phyloP scores from a whole-genome alignment of 257 asterid genomes.

The Solanum medicagineum region DNA sequence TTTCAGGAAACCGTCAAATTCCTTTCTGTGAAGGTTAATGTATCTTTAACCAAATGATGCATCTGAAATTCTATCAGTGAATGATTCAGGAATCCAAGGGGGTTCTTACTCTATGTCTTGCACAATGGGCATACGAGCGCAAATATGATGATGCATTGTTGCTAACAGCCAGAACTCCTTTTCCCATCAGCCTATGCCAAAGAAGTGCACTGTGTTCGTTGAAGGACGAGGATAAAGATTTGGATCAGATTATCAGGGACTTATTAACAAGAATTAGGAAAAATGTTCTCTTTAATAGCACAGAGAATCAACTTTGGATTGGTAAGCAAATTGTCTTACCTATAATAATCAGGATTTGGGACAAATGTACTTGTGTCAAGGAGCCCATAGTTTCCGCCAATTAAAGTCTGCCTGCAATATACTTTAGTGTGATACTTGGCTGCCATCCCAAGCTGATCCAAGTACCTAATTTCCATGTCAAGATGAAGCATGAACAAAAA shows the following conservation, averaged over 20 bases:
- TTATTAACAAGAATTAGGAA: constrained; percentile 74
- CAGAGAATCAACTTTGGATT: neutral
- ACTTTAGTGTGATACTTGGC: constrained; percentile 68
- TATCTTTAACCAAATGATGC: neutral
- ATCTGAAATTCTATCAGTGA: neutral
- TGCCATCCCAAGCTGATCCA: constrained; percentile 98
- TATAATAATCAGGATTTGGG: constrained; percentile 95
- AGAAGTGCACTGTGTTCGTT: constrained; percentile 57
- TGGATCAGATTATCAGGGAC: neutral
- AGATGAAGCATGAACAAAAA: neutral
- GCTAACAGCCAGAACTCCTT: constrained; percentile 53
- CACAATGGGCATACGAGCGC: constrained; percentile 81
- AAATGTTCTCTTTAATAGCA: constrained; percentile 70
- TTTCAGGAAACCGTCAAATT: neutral
- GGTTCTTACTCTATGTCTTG: constrained; percentile 57
- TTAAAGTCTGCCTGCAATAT: constrained; percentile 76
- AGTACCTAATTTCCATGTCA: constrained; percentile 38
- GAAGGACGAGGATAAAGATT: neutral
- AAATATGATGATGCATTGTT: constrained; percentile 43
- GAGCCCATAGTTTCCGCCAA: constrained; percentile 87
- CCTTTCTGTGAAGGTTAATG: neutral
- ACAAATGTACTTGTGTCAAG: constrained; percentile 51
- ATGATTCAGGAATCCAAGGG: neutral
- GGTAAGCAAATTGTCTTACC: constrained; percentile 28
- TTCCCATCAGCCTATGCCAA: constrained; percentile 95